Evolutionary conservation across 2,329 filamentous ascomycete genomes (phyloP), one percentile per base, ranked within the genome.

Genomic region (Lasiodiplodia sp.): DNA sequence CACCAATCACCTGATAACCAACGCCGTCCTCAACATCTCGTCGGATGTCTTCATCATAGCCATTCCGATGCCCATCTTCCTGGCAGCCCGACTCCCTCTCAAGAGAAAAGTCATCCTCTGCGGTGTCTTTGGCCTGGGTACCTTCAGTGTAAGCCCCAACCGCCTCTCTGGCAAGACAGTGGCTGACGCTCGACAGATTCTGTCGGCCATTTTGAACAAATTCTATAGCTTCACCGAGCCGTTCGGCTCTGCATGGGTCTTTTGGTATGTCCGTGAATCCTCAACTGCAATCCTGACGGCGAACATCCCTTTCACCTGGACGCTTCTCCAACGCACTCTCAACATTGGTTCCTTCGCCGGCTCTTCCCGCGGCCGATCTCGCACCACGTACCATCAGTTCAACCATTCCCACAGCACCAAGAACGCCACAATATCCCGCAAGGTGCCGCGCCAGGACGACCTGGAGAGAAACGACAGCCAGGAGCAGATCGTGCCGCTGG

Each of bases 241-340:
- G 0, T 89, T 87, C 74, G 86, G 85, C 2, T 79, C 80, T 16
- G 77, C 85, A 47, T 90, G 88, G 81, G 83, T 87, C 0, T 85
- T 85, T 71, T 90, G 87, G 87, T 88, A 79, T 68, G 83, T 87
- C 10, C 83, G 86, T 34, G 88, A 90, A 73, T 83, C 84, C 14
- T 86, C 84, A 55, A 88, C 88, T 0, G 86, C 87, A 6, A 81
- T 90, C 51, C 82, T 88, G 60, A 87, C 89, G 18, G 84, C 87
- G 34, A 90, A 90, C 69, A 80, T 90, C 6, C 87, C 88, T 0
- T 85, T 89, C 60, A 85, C 84, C 70, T 89, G 87, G 84, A 85
- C 86, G 0, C 79, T 89, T 23, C 80, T 88, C 37, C 83, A 86
- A 53, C 81, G 82, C 10, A 69, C 85, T 67, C 82, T 84, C 74